Evolutionary conservation across 1,284 basidiomycete species (phyloP).

Genomic region (Waitea zeae): DNA sequence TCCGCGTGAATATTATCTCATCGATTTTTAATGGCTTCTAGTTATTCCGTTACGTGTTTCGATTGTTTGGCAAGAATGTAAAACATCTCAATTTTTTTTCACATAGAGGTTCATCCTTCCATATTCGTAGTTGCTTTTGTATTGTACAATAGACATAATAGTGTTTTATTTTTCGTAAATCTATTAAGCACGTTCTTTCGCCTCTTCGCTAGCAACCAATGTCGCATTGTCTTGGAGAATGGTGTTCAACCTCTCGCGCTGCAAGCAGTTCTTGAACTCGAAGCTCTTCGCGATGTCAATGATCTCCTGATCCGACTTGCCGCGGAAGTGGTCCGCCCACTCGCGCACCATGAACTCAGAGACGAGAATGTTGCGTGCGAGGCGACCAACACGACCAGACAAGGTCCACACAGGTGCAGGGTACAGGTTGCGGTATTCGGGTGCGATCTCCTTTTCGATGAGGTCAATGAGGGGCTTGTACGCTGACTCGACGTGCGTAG

Average conservation of each 20-base stretch:
- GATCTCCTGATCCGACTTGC: constrained; percentile 19
- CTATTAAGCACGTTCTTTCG: too few relatives aligned
- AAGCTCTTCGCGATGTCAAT: constrained; percentile 35
- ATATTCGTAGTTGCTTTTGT: too few relatives aligned
- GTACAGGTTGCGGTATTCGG: constrained; percentile 22
- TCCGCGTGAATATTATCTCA: too few relatives aligned
- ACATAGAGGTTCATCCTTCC: too few relatives aligned
- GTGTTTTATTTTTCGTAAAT: too few relatives aligned
- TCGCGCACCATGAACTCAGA: constrained; percentile 20
- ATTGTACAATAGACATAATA: too few relatives aligned
- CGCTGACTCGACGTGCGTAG: constrained; percentile 29
- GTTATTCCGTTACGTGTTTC: too few relatives aligned
- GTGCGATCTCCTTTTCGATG: constrained; percentile 24
- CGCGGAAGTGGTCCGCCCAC: constrained; percentile 21
- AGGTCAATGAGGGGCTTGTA: constrained; percentile 42
- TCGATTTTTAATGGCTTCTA: too few relatives aligned
- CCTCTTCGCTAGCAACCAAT: neutral
- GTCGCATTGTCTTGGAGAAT: constrained; percentile 19
- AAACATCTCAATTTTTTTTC: too few relatives aligned
- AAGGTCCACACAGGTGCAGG: constrained; percentile 24
- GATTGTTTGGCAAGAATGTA: too few relatives aligned
- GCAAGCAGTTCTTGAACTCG: constrained; percentile 31
- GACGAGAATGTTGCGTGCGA: constrained; percentile 20
- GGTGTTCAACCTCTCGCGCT: constrained; percentile 24
- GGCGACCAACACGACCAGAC: constrained; percentile 12